Evolutionary conservation across 202 grass and related monocot species (phyloP).

Genomic region (Saccharum hybrid): DNA sequence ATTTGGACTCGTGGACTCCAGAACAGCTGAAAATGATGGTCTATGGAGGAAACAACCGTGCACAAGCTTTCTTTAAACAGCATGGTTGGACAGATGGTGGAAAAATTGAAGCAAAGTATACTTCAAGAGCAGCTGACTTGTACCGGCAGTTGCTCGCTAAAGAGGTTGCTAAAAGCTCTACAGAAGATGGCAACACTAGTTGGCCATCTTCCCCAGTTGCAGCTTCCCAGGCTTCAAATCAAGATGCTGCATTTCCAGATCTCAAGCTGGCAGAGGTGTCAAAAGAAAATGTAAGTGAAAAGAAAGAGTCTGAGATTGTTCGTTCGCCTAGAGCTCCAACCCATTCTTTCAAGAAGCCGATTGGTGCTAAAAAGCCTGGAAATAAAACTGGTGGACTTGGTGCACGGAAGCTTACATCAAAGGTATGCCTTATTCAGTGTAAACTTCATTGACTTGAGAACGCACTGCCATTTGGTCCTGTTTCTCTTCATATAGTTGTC

Average conservation of each 20-base stretch:
- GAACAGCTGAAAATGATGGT: slow-evolving; percentile 91
- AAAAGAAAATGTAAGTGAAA: slow-evolving; percentile 54
- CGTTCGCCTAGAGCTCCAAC: slow-evolving; percentile 74
- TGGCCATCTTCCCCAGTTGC: slow-evolving; percentile 69
- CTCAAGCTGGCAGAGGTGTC: slow-evolving; percentile 59
- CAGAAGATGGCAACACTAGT: slow-evolving; percentile 63
- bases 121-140: slow-evolving; percentile 91
- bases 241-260: slow-evolving; percentile 58
- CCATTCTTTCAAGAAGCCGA: slow-evolving; percentile 84
- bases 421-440: slow-evolving; percentile 55
- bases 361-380: slow-evolving; percentile 78
- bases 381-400: slow-evolving; percentile 87
- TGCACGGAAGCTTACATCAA: slow-evolving; percentile 87
- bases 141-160: slow-evolving; percentile 84
- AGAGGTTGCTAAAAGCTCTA: slow-evolving; percentile 76
- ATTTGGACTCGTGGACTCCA: slow-evolving; percentile 85
- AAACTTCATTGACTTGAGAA: slow-evolving; percentile 26
- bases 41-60: slow-evolving; percentile 90
- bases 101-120: slow-evolving; percentile 98
- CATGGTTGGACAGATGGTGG: slow-evolving; percentile 94
- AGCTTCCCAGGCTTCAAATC: slow-evolving; percentile 47
- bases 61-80: slow-evolving; percentile 96
- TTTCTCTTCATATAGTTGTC: neutral
- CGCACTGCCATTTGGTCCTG: neutral
- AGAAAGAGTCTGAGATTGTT: slow-evolving; percentile 62